Percentiles rank a stretch among this genome's conserved stretches.
phyloP scores from a whole-genome alignment of 1,139 yeast species.

The Meyerozyma sp. region DNA sequence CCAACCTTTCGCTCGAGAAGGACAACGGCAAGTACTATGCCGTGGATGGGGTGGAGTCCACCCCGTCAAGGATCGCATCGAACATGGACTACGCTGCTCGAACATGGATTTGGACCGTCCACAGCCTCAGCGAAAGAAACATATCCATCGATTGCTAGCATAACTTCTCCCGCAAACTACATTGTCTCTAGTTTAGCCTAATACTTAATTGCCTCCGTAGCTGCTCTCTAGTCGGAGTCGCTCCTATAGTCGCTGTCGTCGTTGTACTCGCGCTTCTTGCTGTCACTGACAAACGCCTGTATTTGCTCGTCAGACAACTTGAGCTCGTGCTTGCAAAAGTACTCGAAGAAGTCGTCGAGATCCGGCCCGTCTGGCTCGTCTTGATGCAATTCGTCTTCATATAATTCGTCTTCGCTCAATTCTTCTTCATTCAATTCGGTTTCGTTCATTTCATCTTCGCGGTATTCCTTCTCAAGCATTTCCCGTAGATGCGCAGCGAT shows the following conservation, averaged over 20 bases:
- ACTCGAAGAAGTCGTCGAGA: slow-evolving; percentile 1
- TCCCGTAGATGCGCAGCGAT: not conserved
- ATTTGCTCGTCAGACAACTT: not conserved
- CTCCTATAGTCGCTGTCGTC: slow-evolving; percentile 14
- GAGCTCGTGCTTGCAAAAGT: slow-evolving; percentile 1
- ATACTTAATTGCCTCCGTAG: not conserved
- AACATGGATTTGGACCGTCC: slow-evolving; percentile 83
- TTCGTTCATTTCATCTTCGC: slow-evolving; percentile 8
- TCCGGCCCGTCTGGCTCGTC: not conserved
- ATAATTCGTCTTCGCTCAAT: slow-evolving; percentile 7
- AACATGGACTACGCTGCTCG: slow-evolving; percentile 60
- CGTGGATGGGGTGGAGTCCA: slow-evolving; percentile 51
- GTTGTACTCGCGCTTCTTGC: slow-evolving; percentile 4
- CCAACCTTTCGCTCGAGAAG: slow-evolving; percentile 40
- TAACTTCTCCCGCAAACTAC: not conserved
- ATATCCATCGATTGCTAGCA: slow-evolving; percentile 14
- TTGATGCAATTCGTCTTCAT: slow-evolving; percentile 2
- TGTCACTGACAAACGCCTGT: not conserved
- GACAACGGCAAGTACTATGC: slow-evolving; percentile 69
- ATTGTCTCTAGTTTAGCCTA: slow-evolving; percentile 1
- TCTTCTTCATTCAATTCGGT: slow-evolving; percentile 12
- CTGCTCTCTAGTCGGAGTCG: slow-evolving; percentile 2
- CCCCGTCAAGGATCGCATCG: slow-evolving; percentile 55
- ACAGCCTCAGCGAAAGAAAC: slow-evolving; percentile 49
- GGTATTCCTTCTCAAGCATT: slow-evolving; percentile 4